Evolutionary conservation across 2,329 filamentous ascomycete species (phyloP), one percentile per base, ranked within the genome.

Genomic region (Dryadomyces sulphureus): DNA sequence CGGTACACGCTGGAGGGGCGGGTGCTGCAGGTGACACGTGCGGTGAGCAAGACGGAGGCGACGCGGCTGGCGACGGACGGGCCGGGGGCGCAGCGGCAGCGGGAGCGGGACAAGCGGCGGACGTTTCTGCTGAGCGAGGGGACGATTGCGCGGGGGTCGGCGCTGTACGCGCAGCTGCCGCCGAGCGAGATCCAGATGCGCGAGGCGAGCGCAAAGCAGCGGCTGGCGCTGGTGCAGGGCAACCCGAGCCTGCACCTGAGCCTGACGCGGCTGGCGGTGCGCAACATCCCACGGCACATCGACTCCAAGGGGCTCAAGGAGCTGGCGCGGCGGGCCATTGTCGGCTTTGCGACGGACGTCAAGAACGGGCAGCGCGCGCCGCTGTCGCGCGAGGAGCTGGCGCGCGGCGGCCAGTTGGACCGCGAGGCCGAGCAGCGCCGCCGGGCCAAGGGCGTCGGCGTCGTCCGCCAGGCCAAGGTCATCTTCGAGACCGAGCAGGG

Each of bases 391-490:
- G 92, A 98, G 57, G 93, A 98, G 61, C 73, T 85, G 45, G 68
- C 76, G 16, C 79, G 92, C 36, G 88, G 86, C 43, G 83, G 84
- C 11, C 80, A 84, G 27, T 80, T 84, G 42, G 89, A 89, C 69
- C 79, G 76, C 54, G 79, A 85, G 49, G 84, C 86, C 3, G 92
- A 98, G 58, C 77, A 75, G 42, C 71, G 79, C 51, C 78, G 92
- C 46, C 94, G 84, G 60, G 67, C 75, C 53, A 87, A 90, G 62
- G 84, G 85, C 46, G 92, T 90, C 59, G 75, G 75, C 48, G 87
- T 98, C 43, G 87, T 98, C 38, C 83, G 79, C 56, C 92, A 98
- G 65, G 84, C 90, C 47, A 98, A 95, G 69, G 77, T 98, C 46
- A 84, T 96, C 34, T 96, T 92, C 57, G 92, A 98, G 66, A 84